phyloP scores from a whole-genome alignment of 805 yeast species.

The Ogataea naganishii region DNA sequence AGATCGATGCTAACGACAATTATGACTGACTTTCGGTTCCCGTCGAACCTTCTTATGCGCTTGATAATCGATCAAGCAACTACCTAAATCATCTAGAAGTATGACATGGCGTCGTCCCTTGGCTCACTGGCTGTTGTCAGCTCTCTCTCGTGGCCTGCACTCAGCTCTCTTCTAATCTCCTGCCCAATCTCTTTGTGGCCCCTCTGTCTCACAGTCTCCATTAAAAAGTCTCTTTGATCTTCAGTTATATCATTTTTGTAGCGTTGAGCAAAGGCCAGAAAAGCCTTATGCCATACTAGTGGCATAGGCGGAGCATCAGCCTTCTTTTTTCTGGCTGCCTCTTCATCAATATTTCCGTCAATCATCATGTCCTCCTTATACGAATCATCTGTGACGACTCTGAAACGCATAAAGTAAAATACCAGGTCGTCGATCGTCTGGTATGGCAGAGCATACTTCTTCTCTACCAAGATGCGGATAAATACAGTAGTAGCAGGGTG shows the following conservation, averaged over 20 bases:
- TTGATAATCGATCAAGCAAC: not conserved
- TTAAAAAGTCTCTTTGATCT: slow-evolving; percentile 89
- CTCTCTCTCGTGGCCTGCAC: slow-evolving; percentile 71
- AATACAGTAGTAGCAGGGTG: slow-evolving; percentile 86
- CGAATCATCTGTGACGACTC: slow-evolving; percentile 42
- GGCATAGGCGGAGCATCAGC: slow-evolving; percentile 60
- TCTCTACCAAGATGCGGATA: slow-evolving; percentile 82
- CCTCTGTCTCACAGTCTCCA: slow-evolving; percentile 87
- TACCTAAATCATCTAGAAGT: slow-evolving; percentile 10
- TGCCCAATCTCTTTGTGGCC: slow-evolving; percentile 86
- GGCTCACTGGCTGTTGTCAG: slow-evolving; percentile 7
- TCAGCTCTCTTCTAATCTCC: slow-evolving; percentile 86
- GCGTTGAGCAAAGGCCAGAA: slow-evolving; percentile 88
- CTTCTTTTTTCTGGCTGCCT: slow-evolving; percentile 20
- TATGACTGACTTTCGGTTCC: slow-evolving; percentile 9
- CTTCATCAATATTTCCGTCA: slow-evolving; percentile 20
- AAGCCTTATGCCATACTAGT: slow-evolving; percentile 96
- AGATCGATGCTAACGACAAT: too few species aligned
- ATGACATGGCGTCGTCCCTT: slow-evolving; percentile 23
- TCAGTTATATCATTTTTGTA: slow-evolving; percentile 98
- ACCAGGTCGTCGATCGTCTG: slow-evolving; percentile 93
- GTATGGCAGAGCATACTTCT: slow-evolving; percentile 93
- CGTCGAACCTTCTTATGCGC: not conserved
- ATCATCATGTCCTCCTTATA: slow-evolving; percentile 21
- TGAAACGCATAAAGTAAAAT: slow-evolving; percentile 86